A percentile compares a stretch with the other conserved stretches of the same genome.
These are phyloP conservation scores for Delonix regia DNA, from an alignment of 306 rosid genomes.

Conservation along the genomic window DNA sequence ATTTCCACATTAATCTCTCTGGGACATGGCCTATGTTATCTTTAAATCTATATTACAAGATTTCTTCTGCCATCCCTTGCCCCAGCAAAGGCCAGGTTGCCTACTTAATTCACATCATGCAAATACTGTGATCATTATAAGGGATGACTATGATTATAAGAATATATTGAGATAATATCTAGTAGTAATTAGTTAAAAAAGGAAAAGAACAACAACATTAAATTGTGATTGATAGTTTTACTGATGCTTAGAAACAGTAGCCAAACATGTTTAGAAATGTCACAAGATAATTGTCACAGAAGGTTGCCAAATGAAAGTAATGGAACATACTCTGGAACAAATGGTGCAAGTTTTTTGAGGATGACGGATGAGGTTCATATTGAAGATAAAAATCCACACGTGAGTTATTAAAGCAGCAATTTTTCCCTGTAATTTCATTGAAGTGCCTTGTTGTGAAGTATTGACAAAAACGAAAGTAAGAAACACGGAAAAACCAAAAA, in stretches of 20 bases:
- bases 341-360: constrained; percentile 84
- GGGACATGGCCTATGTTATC: neutral
- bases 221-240: neutral
- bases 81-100: constrained; percentile 18
- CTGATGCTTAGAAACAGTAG: constrained; percentile 20
- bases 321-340: constrained; percentile 88
- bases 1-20: constrained; percentile 2
- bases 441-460: constrained; percentile 34
- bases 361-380: constrained; percentile 88
- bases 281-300: constrained; percentile 27
- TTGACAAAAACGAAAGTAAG: neutral
- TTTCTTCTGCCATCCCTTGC: neutral
- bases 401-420: constrained; percentile 89
- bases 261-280: constrained; percentile 12
- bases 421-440: constrained; percentile 68
- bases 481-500: neutral
- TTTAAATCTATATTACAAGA: constrained; percentile 12
- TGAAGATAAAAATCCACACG: constrained; percentile 77
- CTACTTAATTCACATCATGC: constrained; percentile 23
- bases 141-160: neutral
- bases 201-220: constrained; percentile 22
- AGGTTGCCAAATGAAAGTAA: constrained; percentile 33
- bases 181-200: constrained; percentile 8
- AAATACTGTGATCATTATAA: constrained; percentile 8
- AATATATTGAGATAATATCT: constrained; percentile 1